phyloP scores from a whole-genome alignment of 116 monocot species.

The Dioscorea cayenensis region DNA sequence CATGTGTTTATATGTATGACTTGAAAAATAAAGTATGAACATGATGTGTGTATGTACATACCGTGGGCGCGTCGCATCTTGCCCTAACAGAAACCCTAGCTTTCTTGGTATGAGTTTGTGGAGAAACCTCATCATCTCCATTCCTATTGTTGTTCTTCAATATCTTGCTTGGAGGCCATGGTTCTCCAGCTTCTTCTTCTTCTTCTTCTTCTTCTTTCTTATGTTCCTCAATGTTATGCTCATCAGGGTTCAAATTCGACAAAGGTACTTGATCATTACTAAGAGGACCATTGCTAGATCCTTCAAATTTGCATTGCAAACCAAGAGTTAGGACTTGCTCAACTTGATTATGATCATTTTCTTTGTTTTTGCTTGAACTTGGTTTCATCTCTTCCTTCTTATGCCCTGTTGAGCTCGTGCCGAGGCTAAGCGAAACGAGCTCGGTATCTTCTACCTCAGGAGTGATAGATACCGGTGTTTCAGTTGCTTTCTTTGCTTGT shows the following conservation, averaged over 20 bases:
- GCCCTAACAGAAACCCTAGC: conserved; percentile 86
- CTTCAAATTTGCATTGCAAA: conserved; percentile 34
- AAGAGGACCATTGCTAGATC: not conserved
- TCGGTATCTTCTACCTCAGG: conserved; percentile 27
- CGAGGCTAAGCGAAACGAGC: conserved; percentile 52
- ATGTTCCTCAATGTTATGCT: conserved; percentile 33
- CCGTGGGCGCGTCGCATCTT: conserved; percentile 82
- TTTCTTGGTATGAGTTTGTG: conserved; percentile 58
- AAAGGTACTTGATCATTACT: not conserved
- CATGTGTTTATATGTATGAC: not conserved
- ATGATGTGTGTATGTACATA: conserved; percentile 13
- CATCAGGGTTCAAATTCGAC: conserved; percentile 23
- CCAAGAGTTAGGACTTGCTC: conserved; percentile 40
- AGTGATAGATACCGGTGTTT: not conserved
- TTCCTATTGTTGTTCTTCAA: conserved; percentile 23
- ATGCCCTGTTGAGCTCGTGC: conserved; percentile 16
- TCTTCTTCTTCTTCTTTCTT: conserved; percentile 20
- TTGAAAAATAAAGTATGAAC: not conserved
- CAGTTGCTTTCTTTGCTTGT: conserved; percentile 7
- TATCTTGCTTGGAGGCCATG: conserved; percentile 47
- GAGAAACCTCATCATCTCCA: conserved; percentile 36
- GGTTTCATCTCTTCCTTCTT: conserved; percentile 22
- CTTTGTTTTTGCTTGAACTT: not conserved
- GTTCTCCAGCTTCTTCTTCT: conserved; percentile 32
- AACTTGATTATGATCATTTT: not conserved